Percentiles rank a stretch among this genome's conserved stretches.
These are phyloP conservation scores for Glycine tomentella DNA, from an alignment of 306 rosid genomes.

Conservation along the genomic window DNA sequence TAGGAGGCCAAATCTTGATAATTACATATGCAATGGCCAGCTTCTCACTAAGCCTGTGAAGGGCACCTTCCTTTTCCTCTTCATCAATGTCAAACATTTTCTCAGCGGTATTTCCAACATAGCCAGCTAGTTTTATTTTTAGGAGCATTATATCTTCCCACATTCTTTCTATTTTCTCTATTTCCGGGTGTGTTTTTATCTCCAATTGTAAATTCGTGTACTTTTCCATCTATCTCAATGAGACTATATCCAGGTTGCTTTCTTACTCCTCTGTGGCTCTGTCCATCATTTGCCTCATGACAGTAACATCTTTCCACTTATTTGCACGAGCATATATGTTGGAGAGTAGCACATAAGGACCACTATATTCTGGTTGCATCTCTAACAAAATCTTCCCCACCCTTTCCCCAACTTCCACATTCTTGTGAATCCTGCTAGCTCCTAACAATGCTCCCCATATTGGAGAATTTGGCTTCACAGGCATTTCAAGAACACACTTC, in stretches of 20 bases:
- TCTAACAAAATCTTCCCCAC: slow-evolving; percentile 58
- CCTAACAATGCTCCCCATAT: slow-evolving; percentile 62
- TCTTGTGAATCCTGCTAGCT: slow-evolving; percentile 59
- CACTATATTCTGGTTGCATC: slow-evolving; percentile 59
- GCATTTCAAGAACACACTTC: slow-evolving; percentile 58
- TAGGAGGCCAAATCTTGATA: slow-evolving; percentile 45
- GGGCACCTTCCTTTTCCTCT: slow-evolving; percentile 61
- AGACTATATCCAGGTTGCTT: slow-evolving; percentile 56
- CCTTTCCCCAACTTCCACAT: slow-evolving; percentile 51
- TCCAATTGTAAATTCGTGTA: slow-evolving; percentile 54
- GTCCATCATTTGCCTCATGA: slow-evolving; percentile 53
- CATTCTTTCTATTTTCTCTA: slow-evolving; percentile 52
- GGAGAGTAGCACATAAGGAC: slow-evolving; percentile 57
- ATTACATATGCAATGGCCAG: slow-evolving; percentile 62
- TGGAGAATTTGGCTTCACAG: slow-evolving; percentile 58
- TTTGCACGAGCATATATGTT: slow-evolving; percentile 56
- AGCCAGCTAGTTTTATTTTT: slow-evolving; percentile 58
- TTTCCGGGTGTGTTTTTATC: slow-evolving; percentile 58
- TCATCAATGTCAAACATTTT: slow-evolving; percentile 61
- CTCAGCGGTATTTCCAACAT: slow-evolving; percentile 52
- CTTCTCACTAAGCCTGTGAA: slow-evolving; percentile 60
- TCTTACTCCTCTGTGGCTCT: slow-evolving; percentile 53
- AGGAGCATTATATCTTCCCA: slow-evolving; percentile 56
- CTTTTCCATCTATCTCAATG: slow-evolving; percentile 58
- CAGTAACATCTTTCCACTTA: slow-evolving; percentile 56